Evolutionary conservation across 352 stramenopile species (phyloP).

Genomic region (Pythium volutum): DNA sequence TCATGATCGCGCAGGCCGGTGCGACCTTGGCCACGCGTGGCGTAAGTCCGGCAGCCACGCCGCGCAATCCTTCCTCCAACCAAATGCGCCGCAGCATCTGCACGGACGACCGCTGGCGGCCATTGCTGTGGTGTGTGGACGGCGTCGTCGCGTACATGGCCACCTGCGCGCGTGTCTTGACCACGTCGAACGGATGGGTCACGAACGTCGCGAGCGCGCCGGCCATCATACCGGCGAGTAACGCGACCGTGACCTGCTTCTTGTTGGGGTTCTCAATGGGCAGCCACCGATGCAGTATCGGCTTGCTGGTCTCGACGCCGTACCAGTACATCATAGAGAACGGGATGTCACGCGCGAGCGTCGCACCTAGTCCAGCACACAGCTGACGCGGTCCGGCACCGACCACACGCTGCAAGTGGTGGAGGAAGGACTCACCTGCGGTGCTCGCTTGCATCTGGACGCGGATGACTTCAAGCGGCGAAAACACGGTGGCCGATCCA

Average conservation of each 20-base stretch:
- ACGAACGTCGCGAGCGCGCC: conserved; percentile 85
- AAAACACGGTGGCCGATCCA: conserved; percentile 72
- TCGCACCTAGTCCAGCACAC: conserved; percentile 84
- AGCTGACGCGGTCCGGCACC: conserved; percentile 39
- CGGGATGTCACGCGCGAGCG: conserved; percentile 92
- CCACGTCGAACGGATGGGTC: conserved; percentile 95
- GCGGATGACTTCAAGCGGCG: conserved; percentile 85
- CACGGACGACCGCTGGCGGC: conserved; percentile 23
- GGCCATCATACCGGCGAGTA: conserved; percentile 81
- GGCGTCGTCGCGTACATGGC: conserved; percentile 33
- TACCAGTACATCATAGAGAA: conserved; percentile 96
- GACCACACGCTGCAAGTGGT: conserved; percentile 52
- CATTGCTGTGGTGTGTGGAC: conserved; percentile 20
- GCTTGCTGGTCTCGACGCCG: conserved; percentile 82
- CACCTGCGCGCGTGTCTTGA: conserved; percentile 93
- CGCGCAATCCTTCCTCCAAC: conserved; percentile 38
- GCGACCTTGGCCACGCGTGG: conserved; percentile 65
- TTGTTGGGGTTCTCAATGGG: conserved; percentile 14
- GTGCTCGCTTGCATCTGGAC: conserved; percentile 73
- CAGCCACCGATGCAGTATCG: conserved; percentile 28
- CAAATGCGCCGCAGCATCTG: conserved; percentile 51
- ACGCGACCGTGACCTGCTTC: conserved; percentile 61
- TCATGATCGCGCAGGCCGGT: conserved; percentile 86
- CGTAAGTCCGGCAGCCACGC: conserved; percentile 62
- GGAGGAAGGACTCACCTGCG: conserved; percentile 27